These are phyloP conservation scores for Sordaria brevicollis DNA, from an alignment of 495 filamentous ascomycete species.

Conservation along the genomic window DNA sequence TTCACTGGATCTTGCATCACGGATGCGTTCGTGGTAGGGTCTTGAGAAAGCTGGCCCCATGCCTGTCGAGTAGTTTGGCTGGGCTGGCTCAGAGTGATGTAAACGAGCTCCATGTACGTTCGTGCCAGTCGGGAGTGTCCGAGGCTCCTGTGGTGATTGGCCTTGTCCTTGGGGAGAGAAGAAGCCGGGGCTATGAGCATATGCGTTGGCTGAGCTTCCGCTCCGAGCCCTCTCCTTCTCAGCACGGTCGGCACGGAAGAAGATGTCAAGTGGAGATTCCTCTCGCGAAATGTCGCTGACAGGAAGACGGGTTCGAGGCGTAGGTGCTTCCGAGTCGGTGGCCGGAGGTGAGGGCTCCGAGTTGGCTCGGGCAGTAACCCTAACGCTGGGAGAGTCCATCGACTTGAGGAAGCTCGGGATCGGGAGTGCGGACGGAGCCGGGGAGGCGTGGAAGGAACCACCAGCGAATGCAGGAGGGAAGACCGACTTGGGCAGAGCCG, in stretches of 20 bases:
- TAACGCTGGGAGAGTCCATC: slow-evolving; percentile 43
- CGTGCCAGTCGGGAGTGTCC: slow-evolving; percentile 19
- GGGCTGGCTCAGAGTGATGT: slow-evolving; percentile 1
- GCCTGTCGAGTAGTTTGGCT: slow-evolving; percentile 34
- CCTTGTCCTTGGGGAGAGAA: slow-evolving; percentile 25
- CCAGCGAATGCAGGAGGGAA: slow-evolving; percentile 70
- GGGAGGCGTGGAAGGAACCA: slow-evolving; percentile 90
- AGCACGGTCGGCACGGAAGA: slow-evolving; percentile 78
- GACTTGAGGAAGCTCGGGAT: slow-evolving; percentile 89
- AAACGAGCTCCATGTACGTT: slow-evolving; percentile 17
- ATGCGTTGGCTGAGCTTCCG: slow-evolving; percentile 33
- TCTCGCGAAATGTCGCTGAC: slow-evolving; percentile 25
- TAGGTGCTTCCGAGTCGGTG: slow-evolving; percentile 32
- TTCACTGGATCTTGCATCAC: slow-evolving; percentile 34
- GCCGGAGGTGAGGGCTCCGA: slow-evolving; percentile 28
- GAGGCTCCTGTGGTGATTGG: slow-evolving; percentile 25
- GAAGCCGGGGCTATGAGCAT: slow-evolving; percentile 14
- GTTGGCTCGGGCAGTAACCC: slow-evolving; percentile 19
- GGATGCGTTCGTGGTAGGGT: slow-evolving; percentile 56
- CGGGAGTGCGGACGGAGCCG: slow-evolving; percentile 83
- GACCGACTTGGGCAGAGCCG: slow-evolving; percentile 16
- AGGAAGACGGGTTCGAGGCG: slow-evolving; percentile 22
- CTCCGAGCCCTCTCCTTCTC: slow-evolving; percentile 52
- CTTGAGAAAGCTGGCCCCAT: slow-evolving; percentile 58
- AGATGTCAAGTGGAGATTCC: slow-evolving; percentile 73